These are phyloP conservation scores for Porodaedalea pini DNA, from an alignment of 1,284 basidiomycete genomes.

Conservation along the genomic window DNA sequence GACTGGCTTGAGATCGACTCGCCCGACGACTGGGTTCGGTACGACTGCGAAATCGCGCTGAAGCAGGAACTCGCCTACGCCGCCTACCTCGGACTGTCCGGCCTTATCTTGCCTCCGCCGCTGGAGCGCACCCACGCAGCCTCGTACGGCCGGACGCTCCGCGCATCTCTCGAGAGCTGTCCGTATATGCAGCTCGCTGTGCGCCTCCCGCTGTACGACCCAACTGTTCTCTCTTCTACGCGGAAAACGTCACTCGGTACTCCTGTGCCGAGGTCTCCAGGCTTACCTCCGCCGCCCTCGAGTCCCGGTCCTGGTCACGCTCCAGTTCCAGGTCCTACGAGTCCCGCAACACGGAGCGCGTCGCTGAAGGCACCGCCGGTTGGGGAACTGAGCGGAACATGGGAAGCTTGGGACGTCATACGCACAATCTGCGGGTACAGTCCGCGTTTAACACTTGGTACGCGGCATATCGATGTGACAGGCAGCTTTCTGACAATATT, in stretches of 20 bases:
- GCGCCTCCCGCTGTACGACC: conserved; percentile 81
- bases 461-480: conserved; percentile 29
- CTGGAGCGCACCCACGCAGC: conserved; percentile 81
- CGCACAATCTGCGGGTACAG: conserved; percentile 87
- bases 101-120: conserved; percentile 87
- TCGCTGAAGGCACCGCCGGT: conserved; percentile 36
- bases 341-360: conserved; percentile 13
- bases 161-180: conserved; percentile 66
- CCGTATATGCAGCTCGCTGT: conserved; percentile 78
- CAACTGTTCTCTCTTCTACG: conserved; percentile 39
- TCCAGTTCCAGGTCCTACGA: conserved; percentile 22
- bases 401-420: conserved; percentile 98
- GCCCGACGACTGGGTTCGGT: conserved; percentile 88
- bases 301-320: conserved; percentile 18
- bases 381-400: conserved; percentile 76
- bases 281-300: not conserved
- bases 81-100: conserved; percentile 84
- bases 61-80: conserved; percentile 93
- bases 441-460: conserved; percentile 78
- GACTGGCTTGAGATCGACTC: conserved; percentile 97
- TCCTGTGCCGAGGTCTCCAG: conserved; percentile 36
- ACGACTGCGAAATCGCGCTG: conserved; percentile 94
- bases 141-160: conserved; percentile 90
- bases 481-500: no score
- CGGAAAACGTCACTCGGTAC: conserved; percentile 1